phyloP scores from a whole-genome alignment of 176 grass and related monocot genomes.

The Paspalum vaginatum region DNA sequence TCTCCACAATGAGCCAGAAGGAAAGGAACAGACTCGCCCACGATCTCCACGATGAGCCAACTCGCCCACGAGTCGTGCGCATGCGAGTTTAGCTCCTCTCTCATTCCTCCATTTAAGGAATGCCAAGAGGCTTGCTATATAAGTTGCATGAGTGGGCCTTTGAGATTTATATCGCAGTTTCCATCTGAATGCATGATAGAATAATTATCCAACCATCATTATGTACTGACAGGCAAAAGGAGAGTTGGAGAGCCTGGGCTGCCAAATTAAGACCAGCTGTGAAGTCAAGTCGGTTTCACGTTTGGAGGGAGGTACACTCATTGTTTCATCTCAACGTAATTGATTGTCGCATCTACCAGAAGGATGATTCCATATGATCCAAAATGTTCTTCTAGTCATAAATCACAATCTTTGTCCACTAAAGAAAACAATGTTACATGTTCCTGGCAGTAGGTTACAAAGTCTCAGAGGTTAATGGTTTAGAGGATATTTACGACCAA shows the following conservation, averaged over 20 bases:
- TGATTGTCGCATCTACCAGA: too few relatives aligned
- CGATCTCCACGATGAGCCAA: too few relatives aligned
- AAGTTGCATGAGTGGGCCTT: too few relatives aligned
- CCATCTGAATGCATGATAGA: not conserved
- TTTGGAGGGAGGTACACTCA: conserved; percentile 45
- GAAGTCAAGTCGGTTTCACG: conserved; percentile 58
- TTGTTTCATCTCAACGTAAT: not conserved
- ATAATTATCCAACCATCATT: not conserved
- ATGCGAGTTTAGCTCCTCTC: too few relatives aligned
- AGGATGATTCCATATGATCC: not conserved
- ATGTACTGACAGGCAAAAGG: conserved; percentile 51
- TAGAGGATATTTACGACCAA: conserved; percentile 58
- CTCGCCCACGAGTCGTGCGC: too few relatives aligned
- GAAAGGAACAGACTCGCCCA: too few relatives aligned
- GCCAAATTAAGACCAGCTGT: conserved; percentile 65
- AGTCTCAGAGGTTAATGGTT: conserved; percentile 27
- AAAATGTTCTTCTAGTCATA: not conserved
- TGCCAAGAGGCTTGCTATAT: too few relatives aligned
- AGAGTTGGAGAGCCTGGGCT: conserved; percentile 59
- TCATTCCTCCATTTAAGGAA: too few relatives aligned
- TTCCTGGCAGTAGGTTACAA: conserved; percentile 36
- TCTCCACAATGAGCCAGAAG: too few relatives aligned
- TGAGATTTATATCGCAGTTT: too few relatives aligned
- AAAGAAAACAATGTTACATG: not conserved
- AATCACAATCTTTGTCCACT: not conserved